Evolutionary conservation across 352 stramenopile genomes (phyloP).

Genomic region (Pythium apleroticum): DNA sequence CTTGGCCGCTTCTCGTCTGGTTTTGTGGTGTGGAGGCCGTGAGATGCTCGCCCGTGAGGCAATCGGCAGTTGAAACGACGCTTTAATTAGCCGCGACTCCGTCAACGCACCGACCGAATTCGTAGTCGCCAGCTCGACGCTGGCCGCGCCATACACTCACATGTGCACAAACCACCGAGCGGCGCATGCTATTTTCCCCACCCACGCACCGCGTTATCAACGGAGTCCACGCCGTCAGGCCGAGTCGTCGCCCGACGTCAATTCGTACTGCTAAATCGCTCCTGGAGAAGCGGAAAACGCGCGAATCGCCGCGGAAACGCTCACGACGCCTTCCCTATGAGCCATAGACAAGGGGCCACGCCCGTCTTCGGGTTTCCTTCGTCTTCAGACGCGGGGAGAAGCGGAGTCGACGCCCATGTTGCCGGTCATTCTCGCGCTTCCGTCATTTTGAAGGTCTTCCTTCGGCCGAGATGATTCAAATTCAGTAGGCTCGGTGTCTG

Average conservation of each 20-base stretch:
- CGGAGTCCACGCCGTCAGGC: too few relatives aligned
- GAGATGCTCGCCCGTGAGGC: not conserved
- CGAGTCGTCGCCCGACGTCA: too few relatives aligned
- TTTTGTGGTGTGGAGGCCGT: too few relatives aligned
- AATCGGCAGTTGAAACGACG: not conserved
- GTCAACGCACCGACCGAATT: not conserved
- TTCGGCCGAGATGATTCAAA: not conserved
- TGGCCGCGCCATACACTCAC: too few relatives aligned
- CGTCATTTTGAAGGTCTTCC: not conserved
- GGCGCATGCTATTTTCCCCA: too few relatives aligned
- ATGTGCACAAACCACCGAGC: too few relatives aligned
- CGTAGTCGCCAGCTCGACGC: too few relatives aligned
- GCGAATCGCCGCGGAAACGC: not conserved
- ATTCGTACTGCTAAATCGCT: not conserved
- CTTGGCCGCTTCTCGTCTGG: not conserved
- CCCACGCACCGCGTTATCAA: too few relatives aligned
- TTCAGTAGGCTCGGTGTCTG: not conserved
- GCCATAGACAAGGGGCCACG: too few relatives aligned
- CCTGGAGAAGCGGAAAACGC: not conserved
- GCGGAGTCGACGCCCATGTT: not conserved
- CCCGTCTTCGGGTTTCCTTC: not conserved
- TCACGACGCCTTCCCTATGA: too few relatives aligned
- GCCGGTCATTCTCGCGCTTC: not conserved
- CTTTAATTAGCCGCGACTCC: not conserved
- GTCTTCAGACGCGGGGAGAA: not conserved